A percentile compares a stretch with the other conserved stretches of the same genome.
phyloP scores from a whole-genome alignment of 2,329 filamentous ascomycete genomes.

The Fusarium sp. region DNA sequence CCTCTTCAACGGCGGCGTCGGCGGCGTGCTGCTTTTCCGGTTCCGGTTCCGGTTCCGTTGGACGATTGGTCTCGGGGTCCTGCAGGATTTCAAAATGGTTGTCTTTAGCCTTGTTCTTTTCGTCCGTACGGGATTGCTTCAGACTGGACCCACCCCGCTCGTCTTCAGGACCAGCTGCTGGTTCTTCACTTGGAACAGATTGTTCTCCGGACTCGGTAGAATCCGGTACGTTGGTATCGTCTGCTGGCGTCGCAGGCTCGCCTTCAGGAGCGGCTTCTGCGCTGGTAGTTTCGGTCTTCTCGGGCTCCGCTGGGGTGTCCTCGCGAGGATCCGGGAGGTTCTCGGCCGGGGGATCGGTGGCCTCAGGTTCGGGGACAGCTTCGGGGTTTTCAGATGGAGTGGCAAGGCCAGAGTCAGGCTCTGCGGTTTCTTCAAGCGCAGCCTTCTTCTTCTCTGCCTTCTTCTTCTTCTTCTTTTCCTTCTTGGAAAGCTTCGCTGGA shows the following conservation, averaged over 20 bases:
- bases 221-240: constrained; percentile 30
- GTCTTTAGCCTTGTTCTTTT: constrained; percentile 49
- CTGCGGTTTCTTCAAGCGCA: constrained; percentile 33
- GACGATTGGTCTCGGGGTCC: constrained; percentile 41
- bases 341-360: constrained; percentile 19
- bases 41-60: constrained; percentile 40
- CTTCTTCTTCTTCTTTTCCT: constrained; percentile 47
- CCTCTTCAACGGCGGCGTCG: constrained; percentile 39
- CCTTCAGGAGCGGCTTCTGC: constrained; percentile 11
- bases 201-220: constrained; percentile 33
- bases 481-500: constrained; percentile 46
- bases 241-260: constrained; percentile 16
- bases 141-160: constrained; percentile 44
- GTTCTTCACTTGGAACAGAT: constrained; percentile 36
- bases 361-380: constrained; percentile 19
- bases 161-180: constrained; percentile 43
- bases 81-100: constrained; percentile 43
- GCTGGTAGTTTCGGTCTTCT: constrained; percentile 21
- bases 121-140: constrained; percentile 45
- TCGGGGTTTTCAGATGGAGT: constrained; percentile 27
- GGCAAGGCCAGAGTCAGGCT: constrained; percentile 29
- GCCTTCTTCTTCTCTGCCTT: constrained; percentile 46
- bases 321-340: constrained; percentile 20
- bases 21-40: constrained; percentile 42
- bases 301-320: constrained; percentile 25